phyloP scores from a whole-genome alignment of 1,284 basidiomycete species.

The Ustilago sp. region DNA sequence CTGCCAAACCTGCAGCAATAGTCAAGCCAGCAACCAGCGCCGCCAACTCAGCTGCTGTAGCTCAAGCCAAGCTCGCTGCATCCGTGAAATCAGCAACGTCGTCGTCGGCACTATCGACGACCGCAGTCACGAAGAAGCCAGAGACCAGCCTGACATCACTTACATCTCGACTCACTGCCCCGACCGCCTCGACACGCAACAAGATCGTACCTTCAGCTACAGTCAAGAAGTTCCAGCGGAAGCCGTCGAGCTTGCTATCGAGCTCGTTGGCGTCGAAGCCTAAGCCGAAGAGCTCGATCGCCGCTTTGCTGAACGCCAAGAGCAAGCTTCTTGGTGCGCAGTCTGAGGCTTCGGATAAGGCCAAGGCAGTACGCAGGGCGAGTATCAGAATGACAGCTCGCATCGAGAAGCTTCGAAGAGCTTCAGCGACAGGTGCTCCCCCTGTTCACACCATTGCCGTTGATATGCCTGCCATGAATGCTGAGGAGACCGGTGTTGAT shows the following conservation, averaged over 20 bases:
- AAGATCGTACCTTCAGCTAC: constrained; percentile 30
- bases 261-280: background rate
- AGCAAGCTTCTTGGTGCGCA: constrained; percentile 24
- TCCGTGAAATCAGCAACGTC: constrained; percentile 1
- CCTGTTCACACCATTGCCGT: background rate
- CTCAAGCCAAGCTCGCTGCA: constrained; percentile 11
- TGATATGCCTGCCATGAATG: background rate
- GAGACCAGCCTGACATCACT: background rate
- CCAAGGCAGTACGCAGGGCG: constrained; percentile 23
- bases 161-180: constrained; percentile 27
- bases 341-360: constrained; percentile 11
- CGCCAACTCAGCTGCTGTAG: constrained; percentile 5
- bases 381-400: constrained; percentile 7
- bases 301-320: constrained; percentile 27
- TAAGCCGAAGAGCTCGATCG: constrained; percentile 31
- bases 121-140: constrained; percentile 4
- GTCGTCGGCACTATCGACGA: background rate
- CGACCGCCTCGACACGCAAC: constrained; percentile 44
- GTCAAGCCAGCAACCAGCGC: background rate
- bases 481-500: background rate
- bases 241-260: constrained; percentile 12
- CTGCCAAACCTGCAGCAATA: background rate
- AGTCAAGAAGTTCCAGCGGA: constrained; percentile 33
- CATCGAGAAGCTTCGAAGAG: constrained; percentile 18
- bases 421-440: constrained; percentile 5